These are phyloP conservation scores for Leishmania braziliensis DNA, from an alignment of 208 protist genomes.

Conservation along the genomic window DNA sequence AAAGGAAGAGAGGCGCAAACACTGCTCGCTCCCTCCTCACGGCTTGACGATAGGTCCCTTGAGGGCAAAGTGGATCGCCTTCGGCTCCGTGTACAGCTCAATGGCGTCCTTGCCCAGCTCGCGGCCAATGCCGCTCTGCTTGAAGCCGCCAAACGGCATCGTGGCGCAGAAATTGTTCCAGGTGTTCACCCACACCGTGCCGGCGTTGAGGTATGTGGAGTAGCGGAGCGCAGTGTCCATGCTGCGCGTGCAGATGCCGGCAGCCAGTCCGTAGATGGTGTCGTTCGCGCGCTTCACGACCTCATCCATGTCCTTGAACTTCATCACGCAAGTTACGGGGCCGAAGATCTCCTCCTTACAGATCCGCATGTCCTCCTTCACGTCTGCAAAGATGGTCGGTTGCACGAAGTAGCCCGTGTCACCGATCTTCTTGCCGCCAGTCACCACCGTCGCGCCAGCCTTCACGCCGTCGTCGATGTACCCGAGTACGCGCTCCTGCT, in stretches of 20 bases:
- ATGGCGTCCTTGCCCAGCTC: slow-evolving; percentile 78
- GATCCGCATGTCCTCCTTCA: slow-evolving; percentile 77
- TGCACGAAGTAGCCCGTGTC: slow-evolving; percentile 83
- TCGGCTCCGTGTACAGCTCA: slow-evolving; percentile 75
- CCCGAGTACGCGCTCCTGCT: slow-evolving; percentile 68
- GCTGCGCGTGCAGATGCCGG: slow-evolving; percentile 77
- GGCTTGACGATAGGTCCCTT: slow-evolving; percentile 64
- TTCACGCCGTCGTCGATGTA: slow-evolving; percentile 83
- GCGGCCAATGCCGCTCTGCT: slow-evolving; percentile 84
- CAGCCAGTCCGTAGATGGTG: slow-evolving; percentile 84
- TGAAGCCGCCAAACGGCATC: slow-evolving; percentile 88
- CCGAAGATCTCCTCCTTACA: slow-evolving; percentile 91
- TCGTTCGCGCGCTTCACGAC: slow-evolving; percentile 79
- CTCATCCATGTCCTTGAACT: slow-evolving; percentile 84
- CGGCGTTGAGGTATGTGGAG: slow-evolving; percentile 61
- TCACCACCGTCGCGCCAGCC: slow-evolving; percentile 72
- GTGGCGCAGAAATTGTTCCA: slow-evolving; percentile 82
- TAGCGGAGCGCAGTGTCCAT: slow-evolving; percentile 71
- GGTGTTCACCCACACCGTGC: slow-evolving; percentile 90
- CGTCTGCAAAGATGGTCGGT: slow-evolving; percentile 84
- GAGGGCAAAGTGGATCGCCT: slow-evolving; percentile 66
- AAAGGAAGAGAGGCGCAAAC: neutral
- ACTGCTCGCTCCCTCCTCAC: slow-evolving; percentile 25
- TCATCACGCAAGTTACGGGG: slow-evolving; percentile 85
- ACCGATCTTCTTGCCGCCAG: slow-evolving; percentile 52